Base-by-base conservation (phyloP, 805 yeast genomes). In the Candida dendrica region DNA sequence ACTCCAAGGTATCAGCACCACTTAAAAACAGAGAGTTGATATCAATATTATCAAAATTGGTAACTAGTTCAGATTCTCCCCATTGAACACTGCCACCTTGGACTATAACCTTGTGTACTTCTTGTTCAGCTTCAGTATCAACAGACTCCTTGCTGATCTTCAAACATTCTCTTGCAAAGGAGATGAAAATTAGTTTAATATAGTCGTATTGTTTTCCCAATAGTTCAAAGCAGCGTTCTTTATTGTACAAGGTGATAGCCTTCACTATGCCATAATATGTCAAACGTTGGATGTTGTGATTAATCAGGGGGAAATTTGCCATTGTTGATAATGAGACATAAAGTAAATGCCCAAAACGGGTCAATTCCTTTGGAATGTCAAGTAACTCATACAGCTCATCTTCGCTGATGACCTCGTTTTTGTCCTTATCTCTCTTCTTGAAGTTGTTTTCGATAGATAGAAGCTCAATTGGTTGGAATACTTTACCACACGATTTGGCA, bases 231-330 rank as follows among this genome's bases (percentile, higher is more conserved):
- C 65, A 68, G 35, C 76, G 61, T 2, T 74, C 75, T 13, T 60
- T 57, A 47, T 70, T 68, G 6, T 81, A 42, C 11, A 74, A 59
- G 0, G 70, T 54, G 4, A 76, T 42, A 0, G 71, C 66, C 47
- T 77, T 72, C 13, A 71, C 44, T 35, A 77, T 42, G 3, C 70
- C 72, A 3, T 64, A 60, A 3, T 62, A 61, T 1, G 65, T 59
- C 7, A 75, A 53, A 3, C 61, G 49, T 10, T 54, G 56, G 5
- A 51, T 54, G 26, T 55, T 47, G 15, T 64, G 65, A 18, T 61
- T 56, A 7, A 77, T 43, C 41, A 77, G 66, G 0, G 86, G 86
- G 49, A 72, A 74, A 22, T 63, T 61, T 1, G 77, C 69, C 24
- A 82, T 41, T 5, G 67, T 65, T 26, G 60, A 56, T 14, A 76